Evolutionary conservation across 1,284 basidiomycete species (phyloP).

Genomic region (Fomitopsis palustris): DNA sequence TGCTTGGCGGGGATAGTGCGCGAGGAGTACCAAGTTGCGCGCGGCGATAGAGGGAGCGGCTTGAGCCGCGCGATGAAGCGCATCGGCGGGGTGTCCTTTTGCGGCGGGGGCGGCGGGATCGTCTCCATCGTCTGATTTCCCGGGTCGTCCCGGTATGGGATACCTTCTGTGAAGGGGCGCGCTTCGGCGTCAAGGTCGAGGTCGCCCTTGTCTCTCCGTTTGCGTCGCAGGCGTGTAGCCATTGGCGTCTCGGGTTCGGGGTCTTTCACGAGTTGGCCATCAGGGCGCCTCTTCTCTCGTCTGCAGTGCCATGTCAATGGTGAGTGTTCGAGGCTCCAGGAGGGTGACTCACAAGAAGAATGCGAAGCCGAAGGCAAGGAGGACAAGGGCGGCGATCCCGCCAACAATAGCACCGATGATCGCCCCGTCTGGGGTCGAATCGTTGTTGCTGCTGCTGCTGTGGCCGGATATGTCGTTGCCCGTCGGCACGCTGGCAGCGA

Average conservation of each 20-base stretch:
- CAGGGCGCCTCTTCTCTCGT: neutral
- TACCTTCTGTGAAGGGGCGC: neutral
- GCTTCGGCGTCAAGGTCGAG: neutral
- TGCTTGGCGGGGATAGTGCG: neutral
- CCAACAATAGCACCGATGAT: slow-evolving; percentile 5
- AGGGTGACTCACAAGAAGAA: neutral
- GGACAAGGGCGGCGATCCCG: neutral
- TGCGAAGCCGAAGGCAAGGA: slow-evolving; percentile 3
- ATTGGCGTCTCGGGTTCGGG: neutral
- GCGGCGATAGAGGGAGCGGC: neutral
- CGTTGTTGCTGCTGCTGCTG: neutral
- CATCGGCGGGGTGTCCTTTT: neutral
- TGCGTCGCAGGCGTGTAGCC: neutral
- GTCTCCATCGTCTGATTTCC: neutral
- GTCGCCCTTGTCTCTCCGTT: neutral
- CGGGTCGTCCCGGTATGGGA: neutral
- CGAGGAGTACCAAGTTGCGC: neutral
- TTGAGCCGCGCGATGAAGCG: neutral
- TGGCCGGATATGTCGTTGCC: neutral
- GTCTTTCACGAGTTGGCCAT: neutral
- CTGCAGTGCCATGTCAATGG: neutral
- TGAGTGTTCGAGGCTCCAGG: neutral
- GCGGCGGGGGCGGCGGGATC: neutral
- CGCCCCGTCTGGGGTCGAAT: neutral
- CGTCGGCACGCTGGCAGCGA: neutral